A percentile compares a stretch with the other conserved stretches of the same genome.
phyloP scores from a whole-genome alignment of 1,284 basidiomycete species.

The Caloboletus inedulis region DNA sequence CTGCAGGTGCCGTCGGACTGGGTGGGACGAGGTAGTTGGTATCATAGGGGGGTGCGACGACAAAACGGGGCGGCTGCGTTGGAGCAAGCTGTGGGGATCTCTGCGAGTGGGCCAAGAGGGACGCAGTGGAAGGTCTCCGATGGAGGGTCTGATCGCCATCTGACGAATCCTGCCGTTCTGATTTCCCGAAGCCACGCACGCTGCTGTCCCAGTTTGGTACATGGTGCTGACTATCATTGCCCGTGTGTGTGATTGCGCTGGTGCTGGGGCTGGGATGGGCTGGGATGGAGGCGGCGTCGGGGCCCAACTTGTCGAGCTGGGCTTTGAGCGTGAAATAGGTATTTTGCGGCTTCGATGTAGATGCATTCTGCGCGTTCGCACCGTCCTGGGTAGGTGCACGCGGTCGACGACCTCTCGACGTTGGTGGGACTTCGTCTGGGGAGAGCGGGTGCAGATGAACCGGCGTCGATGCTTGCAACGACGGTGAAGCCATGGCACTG shows the following conservation, averaged over 20 bases:
- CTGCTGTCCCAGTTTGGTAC: conserved; percentile 58
- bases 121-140: conserved; percentile 31
- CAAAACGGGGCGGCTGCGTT: conserved; percentile 45
- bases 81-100: conserved; percentile 21
- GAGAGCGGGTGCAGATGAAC: conserved; percentile 66
- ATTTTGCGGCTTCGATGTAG: conserved; percentile 29
- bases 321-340: conserved; percentile 63
- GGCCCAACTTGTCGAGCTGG: conserved; percentile 47
- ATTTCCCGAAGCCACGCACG: conserved; percentile 50
- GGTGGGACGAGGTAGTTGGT: conserved; percentile 19
- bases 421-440: conserved; percentile 45
- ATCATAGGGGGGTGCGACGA: conserved; percentile 51
- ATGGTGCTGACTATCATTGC: conserved; percentile 2
- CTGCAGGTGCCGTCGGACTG: conserved; percentile 18
- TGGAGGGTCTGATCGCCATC: conserved; percentile 22
- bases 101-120: conserved; percentile 38
- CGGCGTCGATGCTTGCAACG: conserved; percentile 41
- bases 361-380: conserved; percentile 23
- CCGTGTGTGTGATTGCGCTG: background rate
- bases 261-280: background rate
- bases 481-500: conserved; percentile 33
- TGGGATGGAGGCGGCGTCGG: conserved; percentile 17
- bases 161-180: conserved; percentile 33
- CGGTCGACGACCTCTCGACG: conserved; percentile 42
- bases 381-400: conserved; percentile 27